A percentile compares a stretch with the other conserved stretches of the same genome.
Conservation (phyloP, 495 filamentous ascomycete genomes). For the Penicillium odoratum region DNA sequence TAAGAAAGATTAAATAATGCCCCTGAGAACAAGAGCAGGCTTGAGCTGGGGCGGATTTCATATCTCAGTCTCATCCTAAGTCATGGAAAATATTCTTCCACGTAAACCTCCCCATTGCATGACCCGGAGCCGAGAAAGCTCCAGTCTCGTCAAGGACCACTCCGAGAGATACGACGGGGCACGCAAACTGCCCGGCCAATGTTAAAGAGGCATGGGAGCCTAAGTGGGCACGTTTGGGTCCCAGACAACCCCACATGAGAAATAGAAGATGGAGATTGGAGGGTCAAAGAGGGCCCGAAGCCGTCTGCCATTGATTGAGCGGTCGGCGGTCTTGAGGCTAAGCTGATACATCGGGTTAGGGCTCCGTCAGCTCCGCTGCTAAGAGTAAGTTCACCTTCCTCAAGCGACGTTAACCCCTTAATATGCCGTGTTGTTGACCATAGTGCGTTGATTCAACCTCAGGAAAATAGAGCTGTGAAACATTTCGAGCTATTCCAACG, state of each 20-base stretch:
- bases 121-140: not conserved
- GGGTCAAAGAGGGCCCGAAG: constrained; percentile 12
- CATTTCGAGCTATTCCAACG: too few relatives aligned
- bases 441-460: not conserved
- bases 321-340: constrained; percentile 10
- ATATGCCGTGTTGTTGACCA: not conserved
- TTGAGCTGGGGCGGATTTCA: not conserved
- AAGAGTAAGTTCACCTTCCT: not conserved
- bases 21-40: not conserved
- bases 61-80: not conserved
- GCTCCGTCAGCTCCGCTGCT: not conserved
- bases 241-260: not conserved
- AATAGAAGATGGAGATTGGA: constrained; percentile 11
- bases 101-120: too few relatives aligned
- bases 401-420: not conserved
- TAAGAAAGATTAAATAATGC: not conserved
- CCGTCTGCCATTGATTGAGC: constrained; percentile 16
- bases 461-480: not conserved
- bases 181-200: not conserved
- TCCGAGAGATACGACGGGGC: not conserved
- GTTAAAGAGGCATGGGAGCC: not conserved
- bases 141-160: not conserved
- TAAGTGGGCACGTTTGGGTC: not conserved
- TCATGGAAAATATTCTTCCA: constrained; percentile 4
- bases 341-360: constrained; percentile 1